Conservation (phyloP, 1,284 basidiomycete species). For the Leccinum insigne region DNA sequence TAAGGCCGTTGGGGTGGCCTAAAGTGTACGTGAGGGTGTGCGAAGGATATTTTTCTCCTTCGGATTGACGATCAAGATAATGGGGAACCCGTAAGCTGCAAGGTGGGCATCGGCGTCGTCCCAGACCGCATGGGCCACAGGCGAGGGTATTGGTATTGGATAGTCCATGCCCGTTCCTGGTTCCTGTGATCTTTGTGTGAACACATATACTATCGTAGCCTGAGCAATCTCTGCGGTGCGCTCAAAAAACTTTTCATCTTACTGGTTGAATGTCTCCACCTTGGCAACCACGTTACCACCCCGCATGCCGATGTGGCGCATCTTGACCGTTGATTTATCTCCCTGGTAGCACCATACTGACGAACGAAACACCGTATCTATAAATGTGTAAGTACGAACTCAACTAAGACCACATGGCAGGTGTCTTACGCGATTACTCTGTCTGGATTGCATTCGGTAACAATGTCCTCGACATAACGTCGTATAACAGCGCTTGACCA, state of each 20-base stretch:
- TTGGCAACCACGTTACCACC: slow-evolving; percentile 92
- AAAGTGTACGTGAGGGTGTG: slow-evolving; percentile 97
- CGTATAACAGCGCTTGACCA: slow-evolving; percentile 97
- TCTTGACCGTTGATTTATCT: slow-evolving; percentile 85
- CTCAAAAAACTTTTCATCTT: slow-evolving; percentile 89
- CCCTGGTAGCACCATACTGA: slow-evolving; percentile 97
- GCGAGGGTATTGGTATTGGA: slow-evolving; percentile 75
- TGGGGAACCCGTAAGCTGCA: slow-evolving; percentile 96
- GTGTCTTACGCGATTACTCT: slow-evolving; percentile 79
- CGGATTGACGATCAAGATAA: slow-evolving; percentile 97
- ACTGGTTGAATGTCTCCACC: slow-evolving; percentile 85
- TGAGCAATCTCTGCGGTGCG: slow-evolving; percentile 94
- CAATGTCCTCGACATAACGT: slow-evolving; percentile 91
- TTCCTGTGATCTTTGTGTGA: slow-evolving; percentile 99
- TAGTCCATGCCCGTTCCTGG: slow-evolving; percentile 99
- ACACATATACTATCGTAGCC: slow-evolving; percentile 91
- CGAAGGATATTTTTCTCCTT: slow-evolving; percentile 98
- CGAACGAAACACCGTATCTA: slow-evolving; percentile 90
- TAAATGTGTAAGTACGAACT: slow-evolving; percentile 4
- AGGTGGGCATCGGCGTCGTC: slow-evolving; percentile 95
- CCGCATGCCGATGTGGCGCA: slow-evolving; percentile 70
- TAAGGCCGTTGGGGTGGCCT: slow-evolving; percentile 86
- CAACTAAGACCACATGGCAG: slow-evolving; percentile 1
- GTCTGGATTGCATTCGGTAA: slow-evolving; percentile 90
- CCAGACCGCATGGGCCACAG: slow-evolving; percentile 96